These are phyloP conservation scores for Amauroascus niger DNA, from an alignment of 2,329 filamentous ascomycete species.

Conservation along the genomic window DNA sequence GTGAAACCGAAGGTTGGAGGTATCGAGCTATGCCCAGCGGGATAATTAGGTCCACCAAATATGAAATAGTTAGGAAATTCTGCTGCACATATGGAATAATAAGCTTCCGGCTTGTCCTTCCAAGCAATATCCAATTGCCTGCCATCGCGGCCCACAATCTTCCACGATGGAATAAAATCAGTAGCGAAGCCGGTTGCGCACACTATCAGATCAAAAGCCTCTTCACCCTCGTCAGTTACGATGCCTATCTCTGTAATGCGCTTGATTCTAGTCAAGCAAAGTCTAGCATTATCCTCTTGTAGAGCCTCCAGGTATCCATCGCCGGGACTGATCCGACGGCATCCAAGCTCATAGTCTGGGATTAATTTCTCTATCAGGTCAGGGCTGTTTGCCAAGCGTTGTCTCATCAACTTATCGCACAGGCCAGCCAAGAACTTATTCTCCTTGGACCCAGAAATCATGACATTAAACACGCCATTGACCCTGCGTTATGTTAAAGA, in stretches of 20 bases:
- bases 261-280: constrained; percentile 16
- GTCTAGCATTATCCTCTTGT: constrained; percentile 17
- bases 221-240: constrained; percentile 44
- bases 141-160: constrained; percentile 22
- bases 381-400: constrained; percentile 9
- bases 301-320: constrained; percentile 27
- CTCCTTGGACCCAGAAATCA: constrained; percentile 6
- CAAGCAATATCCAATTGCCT: constrained; percentile 54
- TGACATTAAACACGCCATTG: constrained; percentile 2
- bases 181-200: constrained; percentile 59
- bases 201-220: constrained; percentile 51
- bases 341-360: constrained; percentile 28
- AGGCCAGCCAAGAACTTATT: background rate
- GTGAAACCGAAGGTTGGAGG: constrained; percentile 7
- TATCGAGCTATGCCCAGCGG: constrained; percentile 11
- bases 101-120: constrained; percentile 58
- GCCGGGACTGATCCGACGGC: constrained; percentile 32
- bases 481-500: background rate
- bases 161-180: constrained; percentile 26
- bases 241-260: constrained; percentile 18
- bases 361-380: constrained; percentile 20
- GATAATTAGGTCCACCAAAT: constrained; percentile 45
- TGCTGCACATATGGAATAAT: constrained; percentile 54
- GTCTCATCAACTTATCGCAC: constrained; percentile 8
- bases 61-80: constrained; percentile 60